phyloP scores from a whole-genome alignment of 1,284 basidiomycete species.

The Austroboletus niveus region DNA sequence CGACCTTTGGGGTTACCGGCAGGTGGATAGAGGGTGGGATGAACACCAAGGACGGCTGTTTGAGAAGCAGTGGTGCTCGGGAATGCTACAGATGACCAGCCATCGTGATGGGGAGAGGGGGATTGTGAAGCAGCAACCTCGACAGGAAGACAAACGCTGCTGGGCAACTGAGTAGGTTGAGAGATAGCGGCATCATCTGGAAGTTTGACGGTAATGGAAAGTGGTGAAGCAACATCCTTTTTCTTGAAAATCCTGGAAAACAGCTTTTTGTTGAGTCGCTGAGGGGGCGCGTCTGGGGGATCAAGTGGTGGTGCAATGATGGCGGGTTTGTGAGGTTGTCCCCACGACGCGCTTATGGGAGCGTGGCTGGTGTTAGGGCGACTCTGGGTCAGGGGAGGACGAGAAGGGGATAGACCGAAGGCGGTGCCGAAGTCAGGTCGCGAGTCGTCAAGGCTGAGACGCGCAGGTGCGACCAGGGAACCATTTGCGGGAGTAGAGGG shows the following conservation, averaged over 20 bases:
- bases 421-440: slow-evolving; percentile 21
- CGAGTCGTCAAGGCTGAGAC: slow-evolving; percentile 28
- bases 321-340: slow-evolving; percentile 7
- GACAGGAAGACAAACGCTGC: slow-evolving; percentile 6
- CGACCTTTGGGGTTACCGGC: slow-evolving; percentile 43
- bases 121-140: slow-evolving; percentile 9
- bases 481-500: slow-evolving; percentile 12
- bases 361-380: slow-evolving; percentile 6
- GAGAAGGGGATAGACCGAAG: not conserved
- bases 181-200: slow-evolving; percentile 9
- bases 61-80: slow-evolving; percentile 37
- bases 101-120: slow-evolving; percentile 14
- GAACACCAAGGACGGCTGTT: slow-evolving; percentile 62
- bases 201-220: slow-evolving; percentile 14
- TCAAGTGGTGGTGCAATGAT: slow-evolving; percentile 24
- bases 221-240: slow-evolving; percentile 36
- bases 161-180: slow-evolving; percentile 17
- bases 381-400: slow-evolving; percentile 12
- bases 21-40: slow-evolving; percentile 49
- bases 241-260: slow-evolving; percentile 76
- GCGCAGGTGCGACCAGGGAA: slow-evolving; percentile 8
- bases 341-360: not conserved
- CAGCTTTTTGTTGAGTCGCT: slow-evolving; percentile 53
- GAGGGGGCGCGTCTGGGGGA: slow-evolving; percentile 23
- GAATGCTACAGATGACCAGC: slow-evolving; percentile 15